Evolutionary conservation across 78 protist species (phyloP).

Genomic region (slime mould (Dictyostelium discoideum)): dicty_2.7 NC_007088.5:5362001-5362500

Average conservation of each 20-base stretch:
- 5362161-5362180: background rate
- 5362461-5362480: background rate
- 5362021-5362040: slow-evolving; percentile 42
- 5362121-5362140: background rate
- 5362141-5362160: background rate
- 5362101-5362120: background rate
- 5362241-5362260: background rate
- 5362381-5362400: background rate
- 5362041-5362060: background rate
- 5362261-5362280: slow-evolving; percentile 12
- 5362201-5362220: background rate
- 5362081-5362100: background rate
- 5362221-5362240: slow-evolving; percentile 21
- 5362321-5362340: background rate
- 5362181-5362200: background rate
- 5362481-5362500: slow-evolving; percentile 3
- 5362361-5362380: too few relatives aligned
- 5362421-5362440: too few relatives aligned
- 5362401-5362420: too few relatives aligned
- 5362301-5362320: slow-evolving; percentile 32
- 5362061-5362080: background rate
- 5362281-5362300: slow-evolving; percentile 43
- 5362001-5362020: slow-evolving; percentile 25
- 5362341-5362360: background rate
- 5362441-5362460: background rate